Conservation (phyloP, 1,284 basidiomycete genomes). For the Ustilago esculenta region DNA sequence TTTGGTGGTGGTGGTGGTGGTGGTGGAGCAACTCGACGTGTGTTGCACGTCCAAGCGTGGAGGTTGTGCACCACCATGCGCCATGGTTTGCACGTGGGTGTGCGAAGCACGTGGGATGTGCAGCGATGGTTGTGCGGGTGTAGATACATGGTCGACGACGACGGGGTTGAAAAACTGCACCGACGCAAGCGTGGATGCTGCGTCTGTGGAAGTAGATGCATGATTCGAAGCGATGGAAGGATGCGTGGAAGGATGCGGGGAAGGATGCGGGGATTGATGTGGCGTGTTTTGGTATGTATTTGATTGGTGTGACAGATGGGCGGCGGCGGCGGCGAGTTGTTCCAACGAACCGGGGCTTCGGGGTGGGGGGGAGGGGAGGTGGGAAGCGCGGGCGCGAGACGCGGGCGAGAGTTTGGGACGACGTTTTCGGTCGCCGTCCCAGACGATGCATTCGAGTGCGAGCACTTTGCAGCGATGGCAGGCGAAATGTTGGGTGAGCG, state of each 20-base stretch:
- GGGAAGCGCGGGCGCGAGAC: conserved; percentile 17
- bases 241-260: too few species aligned
- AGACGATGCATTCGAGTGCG: conserved; percentile 50
- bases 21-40: conserved; percentile 6
- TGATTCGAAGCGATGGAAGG: conserved; percentile 34
- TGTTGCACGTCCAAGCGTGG: too few species aligned
- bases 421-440: conserved; percentile 54
- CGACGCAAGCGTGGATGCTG: conserved; percentile 34
- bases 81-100: too few species aligned
- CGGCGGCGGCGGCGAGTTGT: conserved; percentile 44
- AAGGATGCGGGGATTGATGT: too few species aligned
- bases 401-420: conserved; percentile 42
- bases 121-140: too few species aligned
- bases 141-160: conserved; percentile 7
- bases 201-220: conserved; percentile 22
- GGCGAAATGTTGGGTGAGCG: conserved; percentile 24
- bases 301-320: conserved; percentile 41
- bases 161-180: conserved; percentile 47
- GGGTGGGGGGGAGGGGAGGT: conserved; percentile 20
- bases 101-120: too few species aligned
- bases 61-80: too few species aligned
- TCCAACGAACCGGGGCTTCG: conserved; percentile 41
- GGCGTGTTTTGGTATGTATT: too few species aligned
- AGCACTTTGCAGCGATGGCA: conserved; percentile 52
- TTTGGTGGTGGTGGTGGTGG: conserved; percentile 14